Conservation (phyloP, 805 yeast species). For the Naumovozyma baii region DNA sequence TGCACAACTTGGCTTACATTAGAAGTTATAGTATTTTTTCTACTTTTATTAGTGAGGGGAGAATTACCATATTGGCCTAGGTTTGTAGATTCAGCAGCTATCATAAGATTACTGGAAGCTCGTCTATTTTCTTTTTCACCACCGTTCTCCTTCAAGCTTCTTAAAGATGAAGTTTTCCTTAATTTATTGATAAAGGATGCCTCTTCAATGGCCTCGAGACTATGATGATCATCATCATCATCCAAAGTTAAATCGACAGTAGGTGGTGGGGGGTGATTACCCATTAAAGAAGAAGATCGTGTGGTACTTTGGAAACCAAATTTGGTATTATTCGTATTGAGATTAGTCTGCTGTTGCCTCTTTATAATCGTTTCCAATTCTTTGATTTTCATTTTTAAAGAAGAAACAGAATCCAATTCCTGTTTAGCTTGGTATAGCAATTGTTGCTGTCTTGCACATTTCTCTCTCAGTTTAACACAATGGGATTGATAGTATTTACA, state of each 20-base stretch:
- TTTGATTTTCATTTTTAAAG: constrained; percentile 10
- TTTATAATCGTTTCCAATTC: constrained; percentile 2
- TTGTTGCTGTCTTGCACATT: constrained; percentile 22
- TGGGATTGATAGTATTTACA: constrained; percentile 19
- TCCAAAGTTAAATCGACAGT: constrained; percentile 24
- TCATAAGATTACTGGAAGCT: constrained; percentile 1
- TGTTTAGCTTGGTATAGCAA: constrained; percentile 19
- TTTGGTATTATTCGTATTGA: not conserved
- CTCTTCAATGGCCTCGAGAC: constrained; percentile 4
- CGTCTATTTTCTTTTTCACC: not conserved
- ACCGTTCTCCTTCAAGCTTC: not conserved
- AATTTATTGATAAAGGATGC: constrained; percentile 16
- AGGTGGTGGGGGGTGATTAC: constrained; percentile 11
- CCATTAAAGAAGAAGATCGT: not conserved
- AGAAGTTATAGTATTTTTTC: not conserved
- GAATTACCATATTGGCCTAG: constrained; percentile 3
- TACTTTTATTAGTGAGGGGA: too few relatives aligned
- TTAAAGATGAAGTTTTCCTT: constrained; percentile 9
- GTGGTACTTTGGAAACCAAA: not conserved
- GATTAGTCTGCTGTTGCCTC: not conserved
- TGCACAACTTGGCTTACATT: not conserved
- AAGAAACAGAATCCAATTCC: constrained; percentile 20
- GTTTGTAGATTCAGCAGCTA: constrained; percentile 13
- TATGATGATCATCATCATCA: constrained; percentile 4
- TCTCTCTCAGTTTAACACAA: constrained; percentile 18